Evolutionary conservation across 805 yeast genomes (phyloP).

Genomic region (Teunomyces barrocoloradensis): DNA sequence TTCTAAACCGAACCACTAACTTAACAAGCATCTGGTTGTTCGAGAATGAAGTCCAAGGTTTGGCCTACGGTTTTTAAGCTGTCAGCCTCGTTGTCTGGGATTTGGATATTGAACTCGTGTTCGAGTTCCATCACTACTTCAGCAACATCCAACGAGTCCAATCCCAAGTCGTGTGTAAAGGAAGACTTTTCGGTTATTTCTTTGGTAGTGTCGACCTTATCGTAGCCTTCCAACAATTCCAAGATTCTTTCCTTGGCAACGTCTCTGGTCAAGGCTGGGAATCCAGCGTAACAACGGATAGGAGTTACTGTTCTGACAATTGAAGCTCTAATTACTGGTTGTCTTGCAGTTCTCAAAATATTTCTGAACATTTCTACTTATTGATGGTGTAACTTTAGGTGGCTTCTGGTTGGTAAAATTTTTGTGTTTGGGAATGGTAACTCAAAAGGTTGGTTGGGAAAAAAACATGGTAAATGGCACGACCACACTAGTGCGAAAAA

Average conservation of each 20-base stretch:
- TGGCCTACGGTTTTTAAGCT: slow-evolving; percentile 46
- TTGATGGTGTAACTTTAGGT: not conserved
- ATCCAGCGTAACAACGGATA: slow-evolving; percentile 49
- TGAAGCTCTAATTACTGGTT: slow-evolving; percentile 18
- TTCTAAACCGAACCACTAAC: not conserved
- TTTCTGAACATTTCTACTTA: slow-evolving; percentile 30
- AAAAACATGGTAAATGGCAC: not conserved
- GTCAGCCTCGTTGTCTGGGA: slow-evolving; percentile 48
- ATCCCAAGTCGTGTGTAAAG: slow-evolving; percentile 41
- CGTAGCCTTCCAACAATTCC: slow-evolving; percentile 64
- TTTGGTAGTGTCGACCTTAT: slow-evolving; percentile 44
- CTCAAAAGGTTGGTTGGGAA: not conserved
- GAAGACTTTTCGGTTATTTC: slow-evolving; percentile 37
- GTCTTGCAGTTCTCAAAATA: slow-evolving; percentile 25
- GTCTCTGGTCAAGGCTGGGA: slow-evolving; percentile 62
- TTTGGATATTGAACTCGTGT: slow-evolving; percentile 47
- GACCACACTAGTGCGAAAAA: not conserved
- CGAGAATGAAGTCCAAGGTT: slow-evolving; percentile 40
- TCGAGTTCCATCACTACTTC: slow-evolving; percentile 48
- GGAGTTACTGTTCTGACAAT: slow-evolving; percentile 11
- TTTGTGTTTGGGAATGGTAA: not conserved
- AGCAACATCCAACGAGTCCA: slow-evolving; percentile 47
- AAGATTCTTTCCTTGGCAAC: slow-evolving; percentile 58
- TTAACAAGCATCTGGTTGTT: slow-evolving; percentile 43
- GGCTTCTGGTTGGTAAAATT: slow-evolving; percentile 4